Base-by-base conservation (phyloP, 2,329 filamentous ascomycete genomes). In the Drechslerella stenobrocha region DNA sequence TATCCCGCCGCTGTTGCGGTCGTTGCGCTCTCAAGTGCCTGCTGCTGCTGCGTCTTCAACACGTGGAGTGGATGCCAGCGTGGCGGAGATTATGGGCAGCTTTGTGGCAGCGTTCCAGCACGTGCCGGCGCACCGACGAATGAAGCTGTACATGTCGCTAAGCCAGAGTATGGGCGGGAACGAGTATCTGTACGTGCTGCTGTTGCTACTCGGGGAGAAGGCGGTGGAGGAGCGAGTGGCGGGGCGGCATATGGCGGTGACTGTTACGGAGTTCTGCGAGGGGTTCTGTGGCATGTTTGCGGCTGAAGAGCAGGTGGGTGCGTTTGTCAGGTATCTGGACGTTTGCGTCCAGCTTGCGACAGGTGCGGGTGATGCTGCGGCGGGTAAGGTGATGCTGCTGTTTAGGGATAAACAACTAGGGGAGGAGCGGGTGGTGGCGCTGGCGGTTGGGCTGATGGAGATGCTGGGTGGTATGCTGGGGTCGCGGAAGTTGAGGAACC, bases 31-130 rank as follows among this genome's bases (percentile, higher is more conserved):
- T 55, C 87, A 88, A 74, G 81, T 83, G 70, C 15, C 51, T 3
- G 84, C 84, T 71, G 81, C 89, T 32, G 56, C 69, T 3, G 83
- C 96, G 20, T 18, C 37, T 42, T 8, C 15, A 8, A 20, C n/a
- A 18, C n/a, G 9, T 42, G 37, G 4, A 3, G 37, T 42, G 9
- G 37, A 58, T 30, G 86, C 86, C 30, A 90, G 90, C 44, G 89
- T 90, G 5, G 88, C 90, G 0, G 90, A 96, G 73, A 83, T 98
- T 47, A 81, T 98, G n/a, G 82, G 95, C 40, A 97, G 91, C 78
- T 98, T 98, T 75, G 92, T 90, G 15, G 90, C 91, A 5, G 93
- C 95, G 0, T 98, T 95, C 76, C 91, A 96, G 75, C 93, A 98
- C 75, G 91, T 98, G 70, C 93, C 93, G 3, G 83, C 87, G 6